Base-by-base conservation (phyloP, 495 filamentous ascomycete genomes). In the Hyaloscypha finlandica region DNA sequence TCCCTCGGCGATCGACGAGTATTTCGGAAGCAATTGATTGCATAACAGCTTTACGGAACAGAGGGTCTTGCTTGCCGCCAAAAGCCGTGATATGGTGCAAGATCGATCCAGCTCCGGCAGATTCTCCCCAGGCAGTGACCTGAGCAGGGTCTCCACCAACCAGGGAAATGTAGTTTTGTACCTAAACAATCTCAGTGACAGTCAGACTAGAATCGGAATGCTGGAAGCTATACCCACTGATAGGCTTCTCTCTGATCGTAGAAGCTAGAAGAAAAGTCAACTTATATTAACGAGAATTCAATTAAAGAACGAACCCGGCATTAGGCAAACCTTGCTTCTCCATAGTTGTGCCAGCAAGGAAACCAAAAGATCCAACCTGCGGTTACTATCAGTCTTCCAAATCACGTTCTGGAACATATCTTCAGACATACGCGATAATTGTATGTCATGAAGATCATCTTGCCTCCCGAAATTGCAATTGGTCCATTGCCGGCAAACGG, bases 41-140 rank as follows among this genome's bases (percentile, higher is more conserved):
- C 29, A 66, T 51, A 31, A 76, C 69, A 35, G 73, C 75, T 22
- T 37, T 33, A 12, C 53, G 19, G 58, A 76, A 75, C 2, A 70
- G 70, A n/a, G 64, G 58, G 19, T 54, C 54, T 16, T 11, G 4
- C 12, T 66, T 59, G 8, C 81, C 81, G 29, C 84, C 83, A 62
- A 81, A 77, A 0, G 82, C 81, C 1, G 83, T 86, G 56, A 90
- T 80, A 64, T 90, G 88, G 66, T 89, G 86, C 75, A 90, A 76
- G 65, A 91, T 84, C 0, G 80, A 83, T 0, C 86, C 87, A 9
- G 79, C 90, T 35, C 90, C 90, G 8, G 90, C 88, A 8, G 86
- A 89, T 64, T 92, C 86, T 20, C 91, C 91, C 66, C 84, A 81
- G 11, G 92, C 81, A 1, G 90, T 94, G 52, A 93, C 84, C 59